Conservation (phyloP, 441 rosid species). For the Arabidopsis hybrid region DNA sequence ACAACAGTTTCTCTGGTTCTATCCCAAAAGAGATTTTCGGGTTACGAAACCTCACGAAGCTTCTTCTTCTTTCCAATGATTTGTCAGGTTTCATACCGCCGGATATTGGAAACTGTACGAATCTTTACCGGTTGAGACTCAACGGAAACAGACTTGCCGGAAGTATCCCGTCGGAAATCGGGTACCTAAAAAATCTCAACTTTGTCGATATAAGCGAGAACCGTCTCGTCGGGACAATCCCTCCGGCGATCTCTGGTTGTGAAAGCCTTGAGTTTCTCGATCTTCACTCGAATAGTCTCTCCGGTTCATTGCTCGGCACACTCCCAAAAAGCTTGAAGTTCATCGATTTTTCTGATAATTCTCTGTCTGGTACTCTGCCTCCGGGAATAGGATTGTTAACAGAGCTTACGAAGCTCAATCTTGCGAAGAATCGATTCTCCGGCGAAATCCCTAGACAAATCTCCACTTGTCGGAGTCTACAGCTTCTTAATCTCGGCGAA, state of each 20-base stretch:
- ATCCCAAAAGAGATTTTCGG: conserved; percentile 73
- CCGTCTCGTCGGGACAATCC: conserved; percentile 56
- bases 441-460: conserved; percentile 80
- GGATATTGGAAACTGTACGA: conserved; percentile 64
- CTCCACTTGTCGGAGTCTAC: conserved; percentile 70
- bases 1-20: conserved; percentile 76
- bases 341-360: conserved; percentile 72
- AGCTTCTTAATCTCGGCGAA: conserved; percentile 72
- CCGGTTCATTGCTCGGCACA: conserved; percentile 67
- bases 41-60: conserved; percentile 75
- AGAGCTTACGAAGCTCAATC: conserved; percentile 74
- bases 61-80: conserved; percentile 71
- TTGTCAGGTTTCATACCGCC: conserved; percentile 60
- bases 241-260: conserved; percentile 62
- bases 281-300: conserved; percentile 77
- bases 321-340: conserved; percentile 72
- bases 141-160: conserved; percentile 56
- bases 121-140: conserved; percentile 56
- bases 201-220: conserved; percentile 64
- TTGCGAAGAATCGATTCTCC: conserved; percentile 71
- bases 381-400: conserved; percentile 61
- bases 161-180: conserved; percentile 64
- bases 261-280: conserved; percentile 79
- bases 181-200: conserved; percentile 55
- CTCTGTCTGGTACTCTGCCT: conserved; percentile 62